Evolutionary conservation across 2,329 filamentous ascomycete species (phyloP).

Genomic region (Verticillium dahliae): DNA sequence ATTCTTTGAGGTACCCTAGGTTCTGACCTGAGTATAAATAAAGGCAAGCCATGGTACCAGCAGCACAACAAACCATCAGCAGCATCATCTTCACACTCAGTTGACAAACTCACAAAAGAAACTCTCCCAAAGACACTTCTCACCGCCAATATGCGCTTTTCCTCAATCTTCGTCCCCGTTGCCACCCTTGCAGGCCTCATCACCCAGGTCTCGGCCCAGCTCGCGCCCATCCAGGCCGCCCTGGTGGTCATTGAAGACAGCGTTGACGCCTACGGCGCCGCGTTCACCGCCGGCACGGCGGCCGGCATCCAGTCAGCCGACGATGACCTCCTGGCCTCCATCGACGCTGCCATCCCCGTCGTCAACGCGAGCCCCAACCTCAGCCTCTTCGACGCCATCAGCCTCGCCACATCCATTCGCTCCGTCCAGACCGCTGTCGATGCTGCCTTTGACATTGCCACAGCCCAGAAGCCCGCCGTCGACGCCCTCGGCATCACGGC

Average conservation of each 20-base stretch:
- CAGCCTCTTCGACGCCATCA: slow-evolving; percentile 1
- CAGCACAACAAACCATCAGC: background rate
- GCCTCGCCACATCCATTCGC: background rate
- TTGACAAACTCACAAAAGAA: background rate
- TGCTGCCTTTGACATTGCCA: background rate
- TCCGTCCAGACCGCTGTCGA: background rate
- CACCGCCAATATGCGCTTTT: background rate
- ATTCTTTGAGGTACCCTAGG: background rate
- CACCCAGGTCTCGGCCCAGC: background rate
- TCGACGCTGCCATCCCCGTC: background rate
- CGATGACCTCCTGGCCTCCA: background rate
- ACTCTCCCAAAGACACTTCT: background rate
- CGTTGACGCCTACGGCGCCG: slow-evolving; percentile 1
- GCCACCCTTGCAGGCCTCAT: background rate
- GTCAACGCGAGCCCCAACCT: background rate
- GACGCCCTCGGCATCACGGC: background rate
- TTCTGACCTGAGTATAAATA: background rate
- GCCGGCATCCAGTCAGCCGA: background rate
- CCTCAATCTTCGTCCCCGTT: background rate
- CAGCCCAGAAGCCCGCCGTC: background rate
- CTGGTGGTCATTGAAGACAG: background rate
- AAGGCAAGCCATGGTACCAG: background rate
- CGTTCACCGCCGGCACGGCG: background rate
- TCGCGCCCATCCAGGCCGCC: background rate
- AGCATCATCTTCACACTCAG: background rate